phyloP scores from a whole-genome alignment of 345 rosid genomes.

The Eucalyptus lansdowneana region DNA sequence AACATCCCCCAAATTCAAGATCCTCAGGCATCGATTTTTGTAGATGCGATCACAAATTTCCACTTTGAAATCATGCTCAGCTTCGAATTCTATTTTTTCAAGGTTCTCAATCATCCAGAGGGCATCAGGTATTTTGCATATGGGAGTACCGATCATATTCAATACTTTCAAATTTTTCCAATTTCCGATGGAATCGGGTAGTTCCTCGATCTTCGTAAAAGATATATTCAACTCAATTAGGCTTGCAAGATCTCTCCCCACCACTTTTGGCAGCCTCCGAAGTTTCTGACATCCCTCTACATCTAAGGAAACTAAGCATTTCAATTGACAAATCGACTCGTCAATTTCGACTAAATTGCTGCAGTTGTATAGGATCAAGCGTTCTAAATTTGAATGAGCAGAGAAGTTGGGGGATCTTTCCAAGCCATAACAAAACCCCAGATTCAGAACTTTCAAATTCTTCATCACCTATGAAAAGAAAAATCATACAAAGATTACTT shows the following conservation, averaged over 20 bases:
- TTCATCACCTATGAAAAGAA: not conserved
- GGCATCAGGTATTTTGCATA: too few species aligned
- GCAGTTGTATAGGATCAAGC: not conserved
- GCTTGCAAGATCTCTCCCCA: not conserved
- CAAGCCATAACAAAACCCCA: fast-evolving
- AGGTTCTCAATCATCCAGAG: too few species aligned
- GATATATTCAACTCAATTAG: too few species aligned
- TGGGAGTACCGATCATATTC: too few species aligned
- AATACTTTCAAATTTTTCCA: not conserved
- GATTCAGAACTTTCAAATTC: not conserved
- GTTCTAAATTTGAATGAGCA: not conserved
- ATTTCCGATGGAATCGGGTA: not conserved
- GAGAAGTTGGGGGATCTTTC: not conserved
- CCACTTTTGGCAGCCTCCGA: not conserved
- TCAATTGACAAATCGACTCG: not conserved
- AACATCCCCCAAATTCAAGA: fast-evolving
- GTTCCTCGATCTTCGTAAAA: fast-evolving
- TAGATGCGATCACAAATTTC: too few species aligned
- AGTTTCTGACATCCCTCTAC: fast-evolving
- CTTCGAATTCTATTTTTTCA: too few species aligned
- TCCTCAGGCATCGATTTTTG: too few species aligned
- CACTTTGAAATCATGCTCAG: too few species aligned
- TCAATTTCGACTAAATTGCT: not conserved
- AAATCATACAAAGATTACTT: not conserved
- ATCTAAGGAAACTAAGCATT: not conserved